Evolutionary conservation across 768 basidiomycete genomes (phyloP), one percentile per base, ranked within the genome.

Genomic region (Hemileccinum impolitum): DNA sequence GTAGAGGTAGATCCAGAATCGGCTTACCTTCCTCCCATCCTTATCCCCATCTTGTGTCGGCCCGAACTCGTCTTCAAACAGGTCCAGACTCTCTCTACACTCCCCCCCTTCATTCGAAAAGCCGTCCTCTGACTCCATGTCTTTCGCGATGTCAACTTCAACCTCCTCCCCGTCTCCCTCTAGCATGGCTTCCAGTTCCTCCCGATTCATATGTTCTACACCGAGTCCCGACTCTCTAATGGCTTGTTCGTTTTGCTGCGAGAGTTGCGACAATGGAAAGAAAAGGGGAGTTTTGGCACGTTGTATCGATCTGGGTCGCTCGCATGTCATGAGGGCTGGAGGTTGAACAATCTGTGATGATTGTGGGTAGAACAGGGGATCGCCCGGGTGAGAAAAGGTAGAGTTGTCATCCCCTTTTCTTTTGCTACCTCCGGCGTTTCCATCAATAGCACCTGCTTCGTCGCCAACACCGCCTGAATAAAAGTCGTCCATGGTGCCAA

Each of bases 211-310:
- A 51, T 74, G 60, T 57, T 87, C 85, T 19, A 84, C 71, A 3
- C 83, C 85, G 25, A 90, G 68, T 5, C 87, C 87, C 1, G 83
- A 81, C 23, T 72, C 74, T 32, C 73, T 73, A 39, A 89, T 71
- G 6, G 73, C 71, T 43, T 74, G 77, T 55, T 75, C 71, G 32
- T 80, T 77, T 26, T 72, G 75, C 25, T 71, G 72, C 3, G 86
- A 84, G 32, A 85, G 72, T 60, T 84, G 84, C n/a, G 83, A 80
- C 70, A 48, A 73, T 57, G 62, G 82, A 70, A 59, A 80, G 62
- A 47, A 79, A 72, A 64, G 56, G 10, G 66, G 68, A 2, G 62
- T 55, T 38, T 52, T 40, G 35, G 51, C 37, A 25, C 51, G 52
- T 34, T 42, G 54, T 17, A 41, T 51, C 18, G 52, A 54, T 18